Percentiles rank a stretch among this genome's conserved stretches.
phyloP scores from a whole-genome alignment of 2,329 filamentous ascomycete species.

The Pseudocercospora pini-densiflorae region DNA sequence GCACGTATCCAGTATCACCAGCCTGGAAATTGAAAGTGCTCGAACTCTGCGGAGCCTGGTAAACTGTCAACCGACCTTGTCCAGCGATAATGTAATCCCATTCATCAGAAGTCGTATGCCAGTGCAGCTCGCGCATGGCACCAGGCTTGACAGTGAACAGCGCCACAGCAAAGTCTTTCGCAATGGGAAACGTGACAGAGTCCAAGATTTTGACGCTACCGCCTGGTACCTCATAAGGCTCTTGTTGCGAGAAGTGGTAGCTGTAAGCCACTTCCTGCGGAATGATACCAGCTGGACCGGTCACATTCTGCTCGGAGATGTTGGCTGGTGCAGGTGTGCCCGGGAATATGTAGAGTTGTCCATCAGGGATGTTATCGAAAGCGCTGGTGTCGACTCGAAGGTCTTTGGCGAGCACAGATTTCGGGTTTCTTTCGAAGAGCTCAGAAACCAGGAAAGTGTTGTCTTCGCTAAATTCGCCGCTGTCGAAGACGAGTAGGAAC shows the following conservation, averaged over 20 bases:
- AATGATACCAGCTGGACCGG: slow-evolving; percentile 37
- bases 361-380: slow-evolving; percentile 44
- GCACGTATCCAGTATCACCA: slow-evolving; percentile 65
- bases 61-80: slow-evolving; percentile 61
- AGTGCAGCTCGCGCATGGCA: slow-evolving; percentile 69
- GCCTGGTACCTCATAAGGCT: slow-evolving; percentile 57
- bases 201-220: slow-evolving; percentile 65
- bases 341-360: slow-evolving; percentile 50
- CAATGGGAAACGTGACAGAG: slow-evolving; percentile 61
- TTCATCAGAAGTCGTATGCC: slow-evolving; percentile 65
- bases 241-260: slow-evolving; percentile 53
- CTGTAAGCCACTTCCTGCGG: slow-evolving; percentile 41
- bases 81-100: slow-evolving; percentile 66
- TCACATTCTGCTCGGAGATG: slow-evolving; percentile 51
- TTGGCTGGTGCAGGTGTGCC: slow-evolving; percentile 45
- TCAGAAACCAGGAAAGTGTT: slow-evolving; percentile 61
- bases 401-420: slow-evolving; percentile 49
- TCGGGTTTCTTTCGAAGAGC: slow-evolving; percentile 38
- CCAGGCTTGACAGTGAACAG: slow-evolving; percentile 64
- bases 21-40: slow-evolving; percentile 64
- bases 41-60: slow-evolving; percentile 54
- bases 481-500: slow-evolving; percentile 65
- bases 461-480: slow-evolving; percentile 63
- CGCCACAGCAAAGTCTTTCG: slow-evolving; percentile 59
- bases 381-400: slow-evolving; percentile 44